A percentile compares a stretch with the other conserved stretches of the same genome.
Conservation (phyloP, 176 grass and related monocot species). For the Calamus simplicifolius region DNA sequence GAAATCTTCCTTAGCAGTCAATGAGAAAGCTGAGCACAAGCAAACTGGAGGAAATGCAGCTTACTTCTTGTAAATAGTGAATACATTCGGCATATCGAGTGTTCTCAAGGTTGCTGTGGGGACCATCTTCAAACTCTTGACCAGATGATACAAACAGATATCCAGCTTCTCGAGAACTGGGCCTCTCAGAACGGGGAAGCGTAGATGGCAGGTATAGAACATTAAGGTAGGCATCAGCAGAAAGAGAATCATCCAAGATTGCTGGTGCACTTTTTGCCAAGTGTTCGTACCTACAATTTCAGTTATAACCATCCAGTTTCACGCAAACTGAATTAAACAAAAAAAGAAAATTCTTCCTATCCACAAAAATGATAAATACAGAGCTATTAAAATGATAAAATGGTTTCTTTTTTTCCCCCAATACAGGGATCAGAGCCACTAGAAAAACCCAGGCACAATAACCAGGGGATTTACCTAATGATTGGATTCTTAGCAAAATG, state of each 20-base stretch:
- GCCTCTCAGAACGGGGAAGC: conserved; percentile 78
- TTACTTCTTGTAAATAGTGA: conserved; percentile 96
- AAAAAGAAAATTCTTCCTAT: too few relatives aligned
- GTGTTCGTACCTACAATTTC: conserved; percentile 78
- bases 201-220: conserved; percentile 93
- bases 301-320: conserved; percentile 4
- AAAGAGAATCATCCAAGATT: conserved; percentile 96
- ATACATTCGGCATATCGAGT: conserved; percentile 78
- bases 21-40: neutral
- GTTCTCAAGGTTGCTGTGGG: conserved; percentile 75
- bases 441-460: too few relatives aligned
- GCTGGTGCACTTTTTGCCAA: conserved; percentile 75
- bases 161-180: conserved; percentile 46
- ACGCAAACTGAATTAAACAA: too few relatives aligned
- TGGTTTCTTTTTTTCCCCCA: too few relatives aligned
- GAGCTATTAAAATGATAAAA: too few relatives aligned
- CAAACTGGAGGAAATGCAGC: conserved; percentile 11
- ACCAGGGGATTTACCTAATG: too few relatives aligned
- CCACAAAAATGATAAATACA: too few relatives aligned
- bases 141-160: conserved; percentile 32
- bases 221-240: conserved; percentile 95
- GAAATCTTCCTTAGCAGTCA: too few relatives aligned
- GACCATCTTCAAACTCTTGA: conserved; percentile 62
- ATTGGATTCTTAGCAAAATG: too few relatives aligned
- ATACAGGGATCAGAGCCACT: too few relatives aligned